Percentiles rank a stretch among this genome's conserved stretches.
phyloP scores from a whole-genome alignment of 352 stramenopile species.

The Phytopythium helicoides region DNA sequence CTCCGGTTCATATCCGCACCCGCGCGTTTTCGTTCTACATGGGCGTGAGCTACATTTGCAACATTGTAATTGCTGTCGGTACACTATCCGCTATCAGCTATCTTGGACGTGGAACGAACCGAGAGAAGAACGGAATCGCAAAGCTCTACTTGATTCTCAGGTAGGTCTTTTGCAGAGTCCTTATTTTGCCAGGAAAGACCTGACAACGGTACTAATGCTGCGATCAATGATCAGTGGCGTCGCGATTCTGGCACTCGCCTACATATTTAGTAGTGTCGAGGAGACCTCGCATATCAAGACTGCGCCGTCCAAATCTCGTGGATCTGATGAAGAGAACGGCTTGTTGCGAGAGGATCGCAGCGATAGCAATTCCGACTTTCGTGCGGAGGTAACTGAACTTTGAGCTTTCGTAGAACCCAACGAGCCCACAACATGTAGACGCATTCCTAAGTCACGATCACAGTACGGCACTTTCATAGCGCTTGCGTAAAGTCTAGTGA shows the following conservation, averaged over 20 bases:
- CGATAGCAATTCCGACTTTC: constrained; percentile 8
- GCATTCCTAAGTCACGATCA: too few species aligned
- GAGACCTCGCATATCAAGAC: constrained; percentile 63
- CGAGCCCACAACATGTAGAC: constrained; percentile 1
- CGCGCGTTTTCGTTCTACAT: constrained; percentile 87
- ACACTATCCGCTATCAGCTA: constrained; percentile 78
- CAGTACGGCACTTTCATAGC: too few species aligned
- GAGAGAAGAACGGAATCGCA: constrained; percentile 82
- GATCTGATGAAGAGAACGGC: constrained; percentile 37
- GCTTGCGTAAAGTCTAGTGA: too few species aligned
- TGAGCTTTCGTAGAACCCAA: background rate
- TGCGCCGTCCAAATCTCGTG: constrained; percentile 10
- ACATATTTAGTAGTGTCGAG: constrained; percentile 49
- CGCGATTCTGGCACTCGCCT: constrained; percentile 31
- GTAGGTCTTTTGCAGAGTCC: too few species aligned
- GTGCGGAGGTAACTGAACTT: constrained; percentile 4
- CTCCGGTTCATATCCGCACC: constrained; percentile 80
- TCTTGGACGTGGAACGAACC: constrained; percentile 53
- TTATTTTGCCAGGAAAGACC: too few species aligned
- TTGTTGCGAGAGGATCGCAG: constrained; percentile 33
- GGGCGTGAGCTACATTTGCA: constrained; percentile 82
- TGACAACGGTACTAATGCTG: background rate
- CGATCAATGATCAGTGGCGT: constrained; percentile 25
- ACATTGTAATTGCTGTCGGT: constrained; percentile 76
- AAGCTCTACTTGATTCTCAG: constrained; percentile 84